These are phyloP conservation scores for Salix purpurea DNA, from an alignment of 345 rosid species.

Conservation along the genomic window DNA sequence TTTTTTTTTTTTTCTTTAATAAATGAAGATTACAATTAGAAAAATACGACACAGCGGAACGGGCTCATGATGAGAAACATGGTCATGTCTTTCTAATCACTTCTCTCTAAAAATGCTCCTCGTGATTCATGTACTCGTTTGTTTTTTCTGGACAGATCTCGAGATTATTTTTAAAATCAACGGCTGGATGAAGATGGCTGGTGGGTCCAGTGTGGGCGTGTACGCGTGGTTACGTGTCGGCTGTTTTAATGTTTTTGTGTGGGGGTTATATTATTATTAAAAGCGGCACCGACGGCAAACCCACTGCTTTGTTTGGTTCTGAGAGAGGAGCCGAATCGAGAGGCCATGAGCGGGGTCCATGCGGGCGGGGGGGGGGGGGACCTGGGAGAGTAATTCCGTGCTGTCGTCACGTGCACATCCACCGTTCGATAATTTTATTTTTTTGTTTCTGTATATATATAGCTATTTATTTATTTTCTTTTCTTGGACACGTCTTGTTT, in stretches of 20 bases:
- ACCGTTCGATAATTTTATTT: constrained; percentile 33
- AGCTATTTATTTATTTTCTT: neutral
- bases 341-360: constrained; percentile 14
- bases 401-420: constrained; percentile 49
- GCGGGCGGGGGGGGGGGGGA: constrained; percentile 12
- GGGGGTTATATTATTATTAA: neutral
- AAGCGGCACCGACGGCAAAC: constrained; percentile 34
- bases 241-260: neutral
- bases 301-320: constrained; percentile 6
- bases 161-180: neutral
- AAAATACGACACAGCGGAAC: constrained; percentile 17
- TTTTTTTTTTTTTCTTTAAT: neutral
- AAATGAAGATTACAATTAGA: no score
- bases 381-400: constrained; percentile 20
- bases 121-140: constrained; percentile 38
- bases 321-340: constrained; percentile 28
- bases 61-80: constrained; percentile 37
- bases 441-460: neutral
- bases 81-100: constrained; percentile 21
- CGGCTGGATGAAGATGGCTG: constrained; percentile 9
- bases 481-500: neutral
- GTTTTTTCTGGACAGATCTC: constrained; percentile 13
- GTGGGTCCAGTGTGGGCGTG: constrained; percentile 11
- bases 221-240: constrained; percentile 1
- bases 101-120: constrained; percentile 13